Conservation (phyloP, 116 monocot species). For the Papilionanthe hybrid region DNA sequence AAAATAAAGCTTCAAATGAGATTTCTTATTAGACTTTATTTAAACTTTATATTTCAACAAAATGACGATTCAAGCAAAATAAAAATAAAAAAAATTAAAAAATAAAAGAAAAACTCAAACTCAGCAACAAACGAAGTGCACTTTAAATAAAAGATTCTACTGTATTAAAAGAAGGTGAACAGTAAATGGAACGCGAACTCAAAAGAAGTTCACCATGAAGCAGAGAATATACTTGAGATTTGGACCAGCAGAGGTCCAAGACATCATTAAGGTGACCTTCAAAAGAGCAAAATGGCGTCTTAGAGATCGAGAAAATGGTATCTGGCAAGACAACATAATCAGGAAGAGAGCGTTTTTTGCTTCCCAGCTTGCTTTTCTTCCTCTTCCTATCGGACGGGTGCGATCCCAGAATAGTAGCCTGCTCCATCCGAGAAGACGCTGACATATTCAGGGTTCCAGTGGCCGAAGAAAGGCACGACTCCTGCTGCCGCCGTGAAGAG, state of each 20-base stretch:
- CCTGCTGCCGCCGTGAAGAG: conserved; percentile 11
- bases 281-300: conserved; percentile 74
- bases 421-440: not conserved
- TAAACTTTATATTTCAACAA: too few relatives aligned
- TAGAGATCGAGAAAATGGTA: conserved; percentile 61
- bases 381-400: conserved; percentile 29
- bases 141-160: too few relatives aligned
- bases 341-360: conserved; percentile 28
- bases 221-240: conserved; percentile 46
- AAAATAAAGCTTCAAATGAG: too few relatives aligned
- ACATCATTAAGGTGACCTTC: conserved; percentile 85
- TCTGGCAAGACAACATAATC: conserved; percentile 66
- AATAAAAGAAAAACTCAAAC: not conserved
- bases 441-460: not conserved
- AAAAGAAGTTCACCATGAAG: not conserved
- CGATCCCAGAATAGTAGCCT: not conserved
- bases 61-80: not conserved
- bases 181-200: not conserved
- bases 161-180: not conserved
- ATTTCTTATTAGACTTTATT: too few relatives aligned
- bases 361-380: conserved; percentile 37
- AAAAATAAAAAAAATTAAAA: not conserved
- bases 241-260: conserved; percentile 92
- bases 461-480: not conserved
- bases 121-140: too few relatives aligned